Conservation (phyloP, 2,329 filamentous ascomycete species). For the Grosmannia penicillata region DNA sequence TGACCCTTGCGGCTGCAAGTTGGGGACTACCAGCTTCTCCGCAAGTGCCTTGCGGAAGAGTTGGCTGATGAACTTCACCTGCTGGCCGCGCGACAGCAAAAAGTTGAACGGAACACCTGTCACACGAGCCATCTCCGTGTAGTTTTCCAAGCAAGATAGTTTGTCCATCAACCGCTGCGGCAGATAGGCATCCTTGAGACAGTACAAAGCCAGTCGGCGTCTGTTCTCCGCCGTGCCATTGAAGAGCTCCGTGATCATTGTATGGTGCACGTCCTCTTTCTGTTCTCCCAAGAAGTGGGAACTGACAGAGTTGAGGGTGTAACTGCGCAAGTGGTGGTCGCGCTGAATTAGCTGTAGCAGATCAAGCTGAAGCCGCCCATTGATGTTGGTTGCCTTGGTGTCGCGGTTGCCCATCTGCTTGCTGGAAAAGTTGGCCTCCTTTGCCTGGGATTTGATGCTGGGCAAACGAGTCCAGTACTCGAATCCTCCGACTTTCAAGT, state of each 20-base stretch:
- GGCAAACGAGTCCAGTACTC: constrained; percentile 77
- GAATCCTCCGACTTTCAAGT: constrained; percentile 67
- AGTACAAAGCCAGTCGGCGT: constrained; percentile 84
- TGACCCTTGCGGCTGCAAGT: constrained; percentile 52
- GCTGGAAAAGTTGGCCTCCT: constrained; percentile 78
- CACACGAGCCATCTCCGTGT: constrained; percentile 98
- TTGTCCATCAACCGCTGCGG: constrained; percentile 94
- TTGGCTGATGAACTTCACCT: constrained; percentile 96
- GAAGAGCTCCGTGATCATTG: constrained; percentile 97
- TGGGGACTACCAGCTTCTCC: constrained; percentile 87
- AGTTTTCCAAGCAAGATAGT: constrained; percentile 95
- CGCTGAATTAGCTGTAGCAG: constrained; percentile 88
- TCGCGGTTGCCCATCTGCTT: constrained; percentile 98
- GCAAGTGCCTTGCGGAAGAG: constrained; percentile 89
- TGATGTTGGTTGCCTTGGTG: constrained; percentile 87
- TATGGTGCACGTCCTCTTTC: constrained; percentile 97
- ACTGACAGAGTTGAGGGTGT: constrained; percentile 91
- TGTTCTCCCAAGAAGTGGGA: constrained; percentile 92
- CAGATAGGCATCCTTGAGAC: constrained; percentile 91
- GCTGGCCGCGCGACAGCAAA: constrained; percentile 79
- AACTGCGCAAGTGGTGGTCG: constrained; percentile 89
- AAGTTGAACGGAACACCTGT: constrained; percentile 97
- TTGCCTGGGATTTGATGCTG: constrained; percentile 54
- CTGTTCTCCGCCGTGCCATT: constrained; percentile 91
- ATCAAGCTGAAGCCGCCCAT: constrained; percentile 84